A percentile compares a stretch with the other conserved stretches of the same genome.
These are phyloP conservation scores for Pseudocercospora pini-densiflorae DNA, from an alignment of 2,329 filamentous ascomycete species.

Conservation along the genomic window DNA sequence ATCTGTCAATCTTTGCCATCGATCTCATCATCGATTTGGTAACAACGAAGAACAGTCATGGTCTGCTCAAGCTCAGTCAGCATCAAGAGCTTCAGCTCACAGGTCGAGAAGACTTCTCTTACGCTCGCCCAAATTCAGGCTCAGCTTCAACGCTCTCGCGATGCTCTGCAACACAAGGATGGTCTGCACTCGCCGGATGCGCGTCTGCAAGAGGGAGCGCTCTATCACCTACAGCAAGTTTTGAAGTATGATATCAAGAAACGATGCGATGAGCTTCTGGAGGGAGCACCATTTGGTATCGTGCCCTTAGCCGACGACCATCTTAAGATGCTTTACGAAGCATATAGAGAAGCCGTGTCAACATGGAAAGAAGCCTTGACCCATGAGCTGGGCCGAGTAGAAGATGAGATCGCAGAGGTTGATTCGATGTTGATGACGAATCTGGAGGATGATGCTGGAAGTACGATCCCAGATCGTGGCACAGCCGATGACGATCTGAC, in stretches of 20 bases:
- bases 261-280: background rate
- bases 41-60: background rate
- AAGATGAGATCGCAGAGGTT: background rate
- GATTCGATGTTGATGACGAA: background rate
- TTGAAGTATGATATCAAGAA: background rate
- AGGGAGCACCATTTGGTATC: background rate
- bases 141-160: background rate
- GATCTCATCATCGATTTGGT: too few species aligned
- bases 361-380: background rate
- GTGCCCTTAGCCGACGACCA: background rate
- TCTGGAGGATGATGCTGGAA: background rate
- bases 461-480: background rate
- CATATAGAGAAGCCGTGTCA: background rate
- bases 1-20: background rate
- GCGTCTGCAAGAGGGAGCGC: background rate
- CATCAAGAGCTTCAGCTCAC: background rate
- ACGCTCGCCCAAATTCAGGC: background rate
- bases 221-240: background rate
- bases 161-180: background rate
- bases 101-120: background rate
- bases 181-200: conserved; percentile 1
- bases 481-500: background rate
- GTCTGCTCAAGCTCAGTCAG: background rate
- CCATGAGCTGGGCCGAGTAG: background rate
- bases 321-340: background rate